phyloP scores from a whole-genome alignment of 148 eudicot species.

The Chenopodium album region DNA sequence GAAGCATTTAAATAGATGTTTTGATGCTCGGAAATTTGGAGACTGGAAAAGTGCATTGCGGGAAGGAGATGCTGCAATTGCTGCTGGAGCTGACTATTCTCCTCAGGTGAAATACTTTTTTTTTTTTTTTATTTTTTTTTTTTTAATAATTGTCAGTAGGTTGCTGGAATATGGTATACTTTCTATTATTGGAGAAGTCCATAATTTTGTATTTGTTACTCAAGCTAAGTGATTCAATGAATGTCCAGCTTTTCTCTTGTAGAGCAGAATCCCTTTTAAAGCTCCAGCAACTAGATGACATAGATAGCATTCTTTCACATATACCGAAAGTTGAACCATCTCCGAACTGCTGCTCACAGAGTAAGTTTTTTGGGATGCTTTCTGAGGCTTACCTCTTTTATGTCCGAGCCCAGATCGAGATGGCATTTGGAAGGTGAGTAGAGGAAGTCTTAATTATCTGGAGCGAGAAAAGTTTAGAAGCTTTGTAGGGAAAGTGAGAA shows the following conservation, averaged over 20 bases:
- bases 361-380: constrained; percentile 80
- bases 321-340: constrained; percentile 47
- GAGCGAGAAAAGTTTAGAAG: constrained; percentile 23
- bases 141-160: not conserved
- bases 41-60: constrained; percentile 71
- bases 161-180: not conserved
- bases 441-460: constrained; percentile 15
- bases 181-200: not conserved
- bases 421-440: constrained; percentile 90
- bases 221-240: constrained; percentile 21
- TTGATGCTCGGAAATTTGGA: constrained; percentile 54
- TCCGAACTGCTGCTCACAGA: constrained; percentile 41
- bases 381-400: constrained; percentile 70
- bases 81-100: constrained; percentile 76
- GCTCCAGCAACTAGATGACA: constrained; percentile 73
- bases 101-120: constrained; percentile 57
- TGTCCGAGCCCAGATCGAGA: constrained; percentile 79
- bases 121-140: too few species aligned
- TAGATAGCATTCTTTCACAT: constrained; percentile 44
- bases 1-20: constrained; percentile 55
- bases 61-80: constrained; percentile 70
- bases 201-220: not conserved
- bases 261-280: constrained; percentile 83
- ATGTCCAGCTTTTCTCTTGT: constrained; percentile 63
- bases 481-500: constrained; percentile 32